Conservation (phyloP, 179 eudicot species). For the Heliamphora pulchella region DNA sequence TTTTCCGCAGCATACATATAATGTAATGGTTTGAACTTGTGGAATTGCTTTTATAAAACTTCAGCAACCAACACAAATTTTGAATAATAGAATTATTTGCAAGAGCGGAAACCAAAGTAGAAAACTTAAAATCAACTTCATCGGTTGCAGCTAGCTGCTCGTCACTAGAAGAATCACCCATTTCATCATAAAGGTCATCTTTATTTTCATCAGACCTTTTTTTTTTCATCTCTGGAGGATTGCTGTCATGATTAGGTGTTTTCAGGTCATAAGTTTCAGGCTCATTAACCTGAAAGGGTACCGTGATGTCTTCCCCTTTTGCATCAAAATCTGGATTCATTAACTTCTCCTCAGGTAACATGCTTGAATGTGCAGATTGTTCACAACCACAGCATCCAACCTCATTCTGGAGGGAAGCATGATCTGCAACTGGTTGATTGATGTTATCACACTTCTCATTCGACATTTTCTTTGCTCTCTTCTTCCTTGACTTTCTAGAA, state of each 20-base stretch:
- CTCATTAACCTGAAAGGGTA: constrained; percentile 27
- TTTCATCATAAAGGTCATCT: constrained; percentile 29
- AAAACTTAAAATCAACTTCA: constrained; percentile 83
- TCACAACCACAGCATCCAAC: constrained; percentile 24
- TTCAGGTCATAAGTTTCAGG: constrained; percentile 26
- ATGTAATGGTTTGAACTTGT: constrained; percentile 73
- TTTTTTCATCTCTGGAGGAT: constrained; percentile 25
- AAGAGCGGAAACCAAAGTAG: constrained; percentile 65
- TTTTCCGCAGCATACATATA: constrained; percentile 57
- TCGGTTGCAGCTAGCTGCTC: constrained; percentile 48
- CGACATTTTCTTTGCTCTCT: constrained; percentile 37
- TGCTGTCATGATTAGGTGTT: constrained; percentile 23
- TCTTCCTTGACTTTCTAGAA: constrained; percentile 65
- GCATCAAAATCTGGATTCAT: constrained; percentile 19
- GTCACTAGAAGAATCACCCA: constrained; percentile 61
- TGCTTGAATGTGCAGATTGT: constrained; percentile 23
- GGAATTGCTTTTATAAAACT: constrained; percentile 79
- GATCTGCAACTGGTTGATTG: constrained; percentile 35
- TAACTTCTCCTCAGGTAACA: constrained; percentile 5
- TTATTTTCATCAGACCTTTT: constrained; percentile 28
- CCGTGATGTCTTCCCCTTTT: constrained; percentile 20
- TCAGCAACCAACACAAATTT: constrained; percentile 85
- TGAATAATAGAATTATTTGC: constrained; percentile 51
- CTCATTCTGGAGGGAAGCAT: constrained; percentile 30
- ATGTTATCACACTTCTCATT: constrained; percentile 30